Base-by-base conservation (phyloP, 495 filamentous ascomycete species). In the Mycothermus thermophilus region DNA sequence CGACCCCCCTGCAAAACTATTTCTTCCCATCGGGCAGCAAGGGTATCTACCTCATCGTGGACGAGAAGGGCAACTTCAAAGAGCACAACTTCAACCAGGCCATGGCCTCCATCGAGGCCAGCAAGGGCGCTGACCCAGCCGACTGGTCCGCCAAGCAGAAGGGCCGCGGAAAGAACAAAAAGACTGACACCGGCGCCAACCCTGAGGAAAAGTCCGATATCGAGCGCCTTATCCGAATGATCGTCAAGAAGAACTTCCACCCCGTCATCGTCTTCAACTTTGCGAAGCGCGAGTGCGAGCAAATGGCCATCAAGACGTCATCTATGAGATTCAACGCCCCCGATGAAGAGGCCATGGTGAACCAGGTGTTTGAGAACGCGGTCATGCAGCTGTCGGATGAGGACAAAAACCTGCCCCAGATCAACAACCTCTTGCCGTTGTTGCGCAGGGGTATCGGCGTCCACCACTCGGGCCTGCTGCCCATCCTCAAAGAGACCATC, bases 251-350 rank as follows among this genome's bases (percentile, higher is more conserved):
- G 59, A 86, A 78, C 45, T 84, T 84, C 55, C 94, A 96, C 47
- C 90, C 90, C 1, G 92, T 96, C 46, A 97, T 97, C 48, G 86
- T 97, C 26, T 97, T 97, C 71, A 93, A 83, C 54, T 97, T 97
- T 67, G 93, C 85, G 67, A 97, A 97, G 65, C 72, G 90, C 32
- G 84, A 94, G 40, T 94, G 87, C 53, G 90, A 97, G 59, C 67
- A 69, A 30, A 72, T 81, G 50, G 90, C 90, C 13, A 60, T 97
- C 27, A 69, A 83, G 43, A 83, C 93, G 63, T 86, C 75, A 38
- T 66, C 69, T 34, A 65, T 94, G 51, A 75, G 84, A n/a, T 97
- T 96, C 71, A 97, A 97, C 62, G 81, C 92, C 39, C 82, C 88
- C n/a, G 80, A 82, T 0, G 92, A 97, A 56, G 93, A 93, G 56